Conservation (phyloP, 2,329 filamentous ascomycete genomes). For the Trichoderma breve region DNA sequence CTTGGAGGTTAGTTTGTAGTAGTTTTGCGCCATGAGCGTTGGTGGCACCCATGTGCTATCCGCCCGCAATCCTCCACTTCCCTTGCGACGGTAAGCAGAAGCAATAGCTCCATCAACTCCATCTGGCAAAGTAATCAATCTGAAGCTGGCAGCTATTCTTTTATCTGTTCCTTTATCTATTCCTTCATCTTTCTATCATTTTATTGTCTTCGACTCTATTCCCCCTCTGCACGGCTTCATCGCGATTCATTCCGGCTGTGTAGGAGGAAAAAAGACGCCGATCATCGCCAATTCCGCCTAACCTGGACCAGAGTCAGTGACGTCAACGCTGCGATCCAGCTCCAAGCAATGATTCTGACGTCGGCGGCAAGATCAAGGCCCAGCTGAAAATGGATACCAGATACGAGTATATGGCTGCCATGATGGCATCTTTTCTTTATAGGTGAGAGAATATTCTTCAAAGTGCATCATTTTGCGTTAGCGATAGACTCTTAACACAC, state of each 20-base stretch:
- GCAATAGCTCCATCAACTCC: not conserved
- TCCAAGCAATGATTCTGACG: slow-evolving; percentile 4
- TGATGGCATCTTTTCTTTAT: not conserved
- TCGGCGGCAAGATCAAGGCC: slow-evolving; percentile 9
- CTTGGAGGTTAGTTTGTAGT: not conserved
- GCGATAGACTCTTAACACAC: not conserved
- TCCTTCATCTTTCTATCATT: not conserved
- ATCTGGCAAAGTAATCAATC: not conserved
- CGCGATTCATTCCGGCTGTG: not conserved
- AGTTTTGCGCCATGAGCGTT: not conserved
- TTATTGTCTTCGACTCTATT: not conserved
- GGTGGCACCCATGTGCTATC: not conserved
- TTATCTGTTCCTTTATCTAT: not conserved
- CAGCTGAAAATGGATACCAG: not conserved
- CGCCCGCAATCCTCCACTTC: not conserved
- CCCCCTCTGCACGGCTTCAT: not conserved
- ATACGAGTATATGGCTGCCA: not conserved
- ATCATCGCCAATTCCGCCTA: not conserved
- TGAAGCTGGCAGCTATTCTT: not conserved
- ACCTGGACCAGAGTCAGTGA: not conserved
- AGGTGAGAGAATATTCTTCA: not conserved
- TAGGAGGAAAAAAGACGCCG: not conserved
- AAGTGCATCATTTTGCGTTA: not conserved
- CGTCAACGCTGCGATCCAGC: not conserved
- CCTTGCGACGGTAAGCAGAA: not conserved